Percentiles rank a stretch among this genome's conserved stretches.
These are phyloP conservation scores for Thelonectria olida DNA, from an alignment of 2,329 filamentous ascomycete genomes.

Conservation along the genomic window DNA sequence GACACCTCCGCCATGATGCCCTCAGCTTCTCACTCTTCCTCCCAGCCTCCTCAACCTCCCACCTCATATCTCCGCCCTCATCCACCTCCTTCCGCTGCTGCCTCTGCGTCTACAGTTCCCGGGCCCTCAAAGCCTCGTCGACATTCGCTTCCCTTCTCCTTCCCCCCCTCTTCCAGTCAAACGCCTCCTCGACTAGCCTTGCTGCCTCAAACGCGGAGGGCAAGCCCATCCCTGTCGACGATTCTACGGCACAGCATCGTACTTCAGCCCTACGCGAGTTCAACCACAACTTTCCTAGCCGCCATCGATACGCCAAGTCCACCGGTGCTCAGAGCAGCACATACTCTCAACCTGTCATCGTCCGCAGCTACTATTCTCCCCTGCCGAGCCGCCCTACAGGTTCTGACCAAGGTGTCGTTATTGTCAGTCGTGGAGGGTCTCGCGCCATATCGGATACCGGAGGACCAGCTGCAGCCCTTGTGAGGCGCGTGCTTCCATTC, in stretches of 20 bases:
- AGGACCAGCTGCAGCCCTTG: constrained; percentile 39
- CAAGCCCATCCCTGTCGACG: constrained; percentile 64
- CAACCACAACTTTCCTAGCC: constrained; percentile 65
- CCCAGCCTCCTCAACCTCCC: constrained; percentile 27
- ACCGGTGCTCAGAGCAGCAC: constrained; percentile 65
- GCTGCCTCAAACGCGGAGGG: constrained; percentile 65
- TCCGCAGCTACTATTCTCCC: constrained; percentile 68
- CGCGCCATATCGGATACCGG: constrained; percentile 40
- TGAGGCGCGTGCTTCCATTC: constrained; percentile 46
- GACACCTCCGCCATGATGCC: constrained; percentile 29
- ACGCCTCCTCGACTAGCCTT: constrained; percentile 62
- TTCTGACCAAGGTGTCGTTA: constrained; percentile 42
- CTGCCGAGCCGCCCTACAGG: constrained; percentile 45
- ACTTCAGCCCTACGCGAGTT: constrained; percentile 69
- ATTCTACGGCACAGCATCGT: constrained; percentile 63
- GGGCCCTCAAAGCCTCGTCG: constrained; percentile 40
- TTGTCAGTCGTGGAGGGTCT: constrained; percentile 41
- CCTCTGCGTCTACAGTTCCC: constrained; percentile 35
- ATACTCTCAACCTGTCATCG: constrained; percentile 72
- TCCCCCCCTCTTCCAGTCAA: constrained; percentile 59
- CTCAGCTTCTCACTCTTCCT: constrained; percentile 26
- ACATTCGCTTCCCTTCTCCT: constrained; percentile 56
- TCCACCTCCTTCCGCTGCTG: constrained; percentile 35
- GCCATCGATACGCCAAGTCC: constrained; percentile 65
- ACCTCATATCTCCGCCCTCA: constrained; percentile 30